These are phyloP conservation scores for Perilla frutescens DNA, from an alignment of 257 asterid species.

Conservation along the genomic window DNA sequence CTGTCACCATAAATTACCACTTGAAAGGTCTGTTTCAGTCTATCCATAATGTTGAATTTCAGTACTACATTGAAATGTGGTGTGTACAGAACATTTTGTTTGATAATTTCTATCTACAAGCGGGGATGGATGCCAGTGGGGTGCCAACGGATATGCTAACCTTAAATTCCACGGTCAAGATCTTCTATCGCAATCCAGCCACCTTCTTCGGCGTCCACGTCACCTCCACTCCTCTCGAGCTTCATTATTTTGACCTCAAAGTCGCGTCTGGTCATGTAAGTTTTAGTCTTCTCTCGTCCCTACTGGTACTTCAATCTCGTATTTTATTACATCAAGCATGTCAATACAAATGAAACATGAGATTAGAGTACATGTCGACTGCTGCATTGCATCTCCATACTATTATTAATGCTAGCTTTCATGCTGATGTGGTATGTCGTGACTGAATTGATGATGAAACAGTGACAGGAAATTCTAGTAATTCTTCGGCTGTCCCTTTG, in stretches of 20 bases:
- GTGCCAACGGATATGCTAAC: slow-evolving; percentile 94
- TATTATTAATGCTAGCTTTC: not conserved
- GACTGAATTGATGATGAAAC: not conserved
- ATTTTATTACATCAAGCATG: not conserved
- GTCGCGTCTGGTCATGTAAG: slow-evolving; percentile 83
- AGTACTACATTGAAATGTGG: slow-evolving; percentile 16
- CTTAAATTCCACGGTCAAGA: slow-evolving; percentile 85
- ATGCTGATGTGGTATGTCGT: not conserved
- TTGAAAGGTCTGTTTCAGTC: slow-evolving; percentile 29
- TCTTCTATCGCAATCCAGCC: slow-evolving; percentile 73
- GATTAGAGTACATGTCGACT: not conserved
- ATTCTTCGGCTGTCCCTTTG: not conserved
- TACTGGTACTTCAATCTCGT: no score
- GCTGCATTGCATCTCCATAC: not conserved
- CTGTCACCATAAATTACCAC: slow-evolving; percentile 37
- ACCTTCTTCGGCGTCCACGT: slow-evolving; percentile 92
- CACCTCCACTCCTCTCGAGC: slow-evolving; percentile 73
- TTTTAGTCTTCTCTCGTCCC: not conserved
- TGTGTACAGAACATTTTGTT: slow-evolving; percentile 65
- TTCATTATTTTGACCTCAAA: slow-evolving; percentile 67
- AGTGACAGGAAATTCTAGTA: not conserved
- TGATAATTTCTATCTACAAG: slow-evolving; percentile 80
- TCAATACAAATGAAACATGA: not conserved
- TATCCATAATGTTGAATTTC: not conserved
- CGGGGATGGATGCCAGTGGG: slow-evolving; percentile 84